Evolutionary conservation across 2,329 filamentous ascomycete genomes (phyloP).

Genomic region (Penicillium sp.): DNA sequence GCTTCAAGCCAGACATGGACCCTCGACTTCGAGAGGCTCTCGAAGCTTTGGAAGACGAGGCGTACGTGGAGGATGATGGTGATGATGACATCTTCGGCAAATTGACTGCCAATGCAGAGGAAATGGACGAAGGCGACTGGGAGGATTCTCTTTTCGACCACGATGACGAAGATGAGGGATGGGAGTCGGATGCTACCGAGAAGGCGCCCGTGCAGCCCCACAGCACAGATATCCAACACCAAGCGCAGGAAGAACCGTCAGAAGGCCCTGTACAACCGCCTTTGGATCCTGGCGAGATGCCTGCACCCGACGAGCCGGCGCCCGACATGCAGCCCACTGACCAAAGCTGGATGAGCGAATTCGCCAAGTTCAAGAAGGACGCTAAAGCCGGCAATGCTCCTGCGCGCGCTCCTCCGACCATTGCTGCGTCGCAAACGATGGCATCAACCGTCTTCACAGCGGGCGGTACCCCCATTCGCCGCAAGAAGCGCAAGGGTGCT

Average conservation of each 20-base stretch:
- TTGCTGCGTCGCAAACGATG: conserved; percentile 43
- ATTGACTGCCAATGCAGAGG: conserved; percentile 65
- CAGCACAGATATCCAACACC: conserved; percentile 21
- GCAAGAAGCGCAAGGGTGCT: conserved; percentile 94
- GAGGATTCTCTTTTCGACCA: conserved; percentile 60
- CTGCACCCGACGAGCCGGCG: conserved; percentile 39
- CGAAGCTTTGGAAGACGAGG: conserved; percentile 93
- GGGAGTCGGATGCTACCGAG: conserved; percentile 92
- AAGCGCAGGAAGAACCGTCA: conserved; percentile 46
- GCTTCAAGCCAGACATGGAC: conserved; percentile 98
- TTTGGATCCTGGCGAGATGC: conserved; percentile 35
- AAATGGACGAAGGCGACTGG: conserved; percentile 79
- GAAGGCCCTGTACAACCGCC: conserved; percentile 34
- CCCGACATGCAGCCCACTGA: conserved; percentile 61
- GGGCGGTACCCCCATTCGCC: conserved; percentile 65
- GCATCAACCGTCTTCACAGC: conserved; percentile 56
- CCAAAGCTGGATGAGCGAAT: conserved; percentile 87
- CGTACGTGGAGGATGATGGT: conserved; percentile 76
- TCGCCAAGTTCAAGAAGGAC: conserved; percentile 91
- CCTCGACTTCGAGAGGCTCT: conserved; percentile 85
- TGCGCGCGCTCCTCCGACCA: conserved; percentile 35
- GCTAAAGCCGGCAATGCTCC: conserved; percentile 49
- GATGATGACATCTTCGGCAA: conserved; percentile 82
- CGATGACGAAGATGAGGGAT: conserved; percentile 73
- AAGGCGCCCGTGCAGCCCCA: conserved; percentile 60